Percentiles rank a stretch among this genome's conserved stretches.
Evolutionary conservation across 2,329 filamentous ascomycete species (phyloP).

Genomic region (Fusarium sarcochroum): DNA sequence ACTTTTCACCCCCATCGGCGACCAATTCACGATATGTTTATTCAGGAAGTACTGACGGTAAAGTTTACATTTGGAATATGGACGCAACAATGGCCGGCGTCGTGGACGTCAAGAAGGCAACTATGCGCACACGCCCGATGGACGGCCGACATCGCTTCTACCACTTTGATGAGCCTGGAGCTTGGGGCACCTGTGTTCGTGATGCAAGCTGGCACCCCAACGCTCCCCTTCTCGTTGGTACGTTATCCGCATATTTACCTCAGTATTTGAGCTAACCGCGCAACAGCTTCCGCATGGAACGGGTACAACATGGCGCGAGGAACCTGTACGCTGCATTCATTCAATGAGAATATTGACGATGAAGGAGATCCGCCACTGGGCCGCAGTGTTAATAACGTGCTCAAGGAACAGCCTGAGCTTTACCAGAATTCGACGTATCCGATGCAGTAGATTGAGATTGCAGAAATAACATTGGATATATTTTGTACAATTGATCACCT

Average conservation of each 20-base stretch:
- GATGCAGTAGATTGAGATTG: conserved; percentile 26
- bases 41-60: conserved; percentile 89
- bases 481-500: conserved; percentile 46
- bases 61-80: conserved; percentile 92
- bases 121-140: conserved; percentile 71
- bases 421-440: conserved; percentile 44
- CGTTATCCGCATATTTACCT: conserved; percentile 46
- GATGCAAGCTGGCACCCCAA: conserved; percentile 94
- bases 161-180: conserved; percentile 67
- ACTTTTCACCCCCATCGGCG: conserved; percentile 90
- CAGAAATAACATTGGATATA: conserved; percentile 44
- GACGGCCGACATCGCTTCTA: conserved; percentile 69
- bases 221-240: conserved; percentile 81
- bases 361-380: conserved; percentile 75
- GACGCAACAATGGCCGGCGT: conserved; percentile 85
- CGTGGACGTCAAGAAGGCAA: conserved; percentile 83
- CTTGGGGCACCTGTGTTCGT: conserved; percentile 84
- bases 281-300: conserved; percentile 83
- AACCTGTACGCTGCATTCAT: conserved; percentile 83
- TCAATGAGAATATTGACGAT: conserved; percentile 74
- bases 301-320: conserved; percentile 80
- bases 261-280: conserved; percentile 27
- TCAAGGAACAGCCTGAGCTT: conserved; percentile 58
- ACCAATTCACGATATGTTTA: conserved; percentile 95
- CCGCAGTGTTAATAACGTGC: conserved; percentile 70